Conservation (phyloP, 2,329 filamentous ascomycete species). For the Fusarium austroafricanum region DNA sequence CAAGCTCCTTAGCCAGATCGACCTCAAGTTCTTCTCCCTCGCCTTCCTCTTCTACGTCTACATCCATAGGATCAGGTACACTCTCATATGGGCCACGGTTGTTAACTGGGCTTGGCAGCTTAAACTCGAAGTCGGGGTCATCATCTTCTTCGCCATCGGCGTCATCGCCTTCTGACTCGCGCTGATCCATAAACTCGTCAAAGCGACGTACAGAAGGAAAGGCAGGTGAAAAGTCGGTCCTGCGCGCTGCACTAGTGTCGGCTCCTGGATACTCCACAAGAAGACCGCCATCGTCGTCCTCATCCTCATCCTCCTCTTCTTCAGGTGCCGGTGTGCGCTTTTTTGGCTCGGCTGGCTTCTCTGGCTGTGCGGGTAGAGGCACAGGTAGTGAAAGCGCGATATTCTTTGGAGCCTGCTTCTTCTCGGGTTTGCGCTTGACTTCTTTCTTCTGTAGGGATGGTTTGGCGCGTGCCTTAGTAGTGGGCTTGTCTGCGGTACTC, state of each 20-base stretch:
- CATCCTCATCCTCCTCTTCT: constrained; percentile 65
- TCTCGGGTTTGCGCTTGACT: constrained; percentile 48
- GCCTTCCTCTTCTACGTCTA: constrained; percentile 47
- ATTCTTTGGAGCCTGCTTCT: constrained; percentile 52
- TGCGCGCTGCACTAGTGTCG: constrained; percentile 51
- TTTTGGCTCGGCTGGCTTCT: constrained; percentile 43
- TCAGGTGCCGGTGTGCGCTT: constrained; percentile 52
- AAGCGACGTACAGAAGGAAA: constrained; percentile 62
- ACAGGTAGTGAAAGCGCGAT: constrained; percentile 54
- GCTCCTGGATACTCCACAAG: constrained; percentile 71
- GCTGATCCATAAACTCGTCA: constrained; percentile 63
- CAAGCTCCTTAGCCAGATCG: constrained; percentile 64
- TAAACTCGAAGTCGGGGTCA: constrained; percentile 63
- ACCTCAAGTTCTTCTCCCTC: constrained; percentile 48
- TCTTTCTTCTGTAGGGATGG: constrained; percentile 47
- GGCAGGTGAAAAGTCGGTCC: constrained; percentile 61
- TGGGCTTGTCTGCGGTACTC: constrained; percentile 37
- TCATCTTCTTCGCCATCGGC: constrained; percentile 61
- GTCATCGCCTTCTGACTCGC: constrained; percentile 60
- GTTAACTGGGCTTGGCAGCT: constrained; percentile 66
- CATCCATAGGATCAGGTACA: constrained; percentile 46
- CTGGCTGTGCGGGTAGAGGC: constrained; percentile 37
- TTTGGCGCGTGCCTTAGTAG: constrained; percentile 43
- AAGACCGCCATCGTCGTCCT: constrained; percentile 68
- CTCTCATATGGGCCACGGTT: constrained; percentile 47